Base-by-base conservation (phyloP, 768 basidiomycete genomes). In the Pisolithus microcarpus region DNA sequence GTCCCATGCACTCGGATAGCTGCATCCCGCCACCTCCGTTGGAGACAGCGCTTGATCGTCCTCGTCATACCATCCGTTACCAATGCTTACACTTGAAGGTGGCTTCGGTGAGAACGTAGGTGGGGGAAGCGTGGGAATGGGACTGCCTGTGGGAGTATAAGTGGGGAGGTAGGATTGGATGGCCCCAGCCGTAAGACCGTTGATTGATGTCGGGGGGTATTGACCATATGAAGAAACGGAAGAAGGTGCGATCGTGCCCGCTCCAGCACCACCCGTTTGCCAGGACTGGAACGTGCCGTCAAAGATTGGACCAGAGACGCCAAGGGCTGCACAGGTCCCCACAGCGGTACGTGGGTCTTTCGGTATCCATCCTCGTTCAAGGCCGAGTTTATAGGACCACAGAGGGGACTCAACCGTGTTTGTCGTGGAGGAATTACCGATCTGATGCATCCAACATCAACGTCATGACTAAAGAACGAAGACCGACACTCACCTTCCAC, bases 351-450 rank as follows among this genome's bases (percentile, higher is more conserved):
- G 73, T 16, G 89, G 89, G 72, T 92, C 85, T 1, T 65, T 62
- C 7, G 90, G 87, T 37, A 91, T 80, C 82, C 85, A 91, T 26
- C 89, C 91, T 48, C 86, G 73, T 52, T 78, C 70, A 44, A 91
- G 78, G 8, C 80, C 76, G 62, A 84, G 79, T 59, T 79, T 68
- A 69, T 87, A 87, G 18, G 81, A 81, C 86, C 86, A 88, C 56
- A 82, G 68, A 0, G 84, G 82, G 8, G 77, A 62, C 53, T 76
- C 67, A 5, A 80, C 73, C 4, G 58, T 72, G 43, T 75, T 76
- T 23, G 74, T 69, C 9, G 70, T 68, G 34, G 75, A 71, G 2
- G 80, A 81, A 56, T 77, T 77, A 48, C 82, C 85, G 46, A 87
- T 79, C 73, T 74, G 56, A 44, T 23, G 7, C 6, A 28, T n/a